Evolutionary conservation across 2,329 filamentous ascomycete species (phyloP).

Genomic region (Pseudovirgaria hyperparasitica): DNA sequence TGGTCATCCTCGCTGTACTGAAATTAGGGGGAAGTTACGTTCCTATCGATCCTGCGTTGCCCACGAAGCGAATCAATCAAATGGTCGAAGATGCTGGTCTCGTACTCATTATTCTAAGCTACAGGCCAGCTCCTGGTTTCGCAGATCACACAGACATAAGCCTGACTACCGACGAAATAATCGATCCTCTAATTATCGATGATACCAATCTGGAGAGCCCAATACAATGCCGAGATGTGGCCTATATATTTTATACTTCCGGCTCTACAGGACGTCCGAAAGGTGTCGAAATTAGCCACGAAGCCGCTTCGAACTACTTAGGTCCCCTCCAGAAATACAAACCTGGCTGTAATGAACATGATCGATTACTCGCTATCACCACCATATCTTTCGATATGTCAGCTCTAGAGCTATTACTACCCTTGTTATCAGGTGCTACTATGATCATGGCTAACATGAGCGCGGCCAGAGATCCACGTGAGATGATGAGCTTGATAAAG

Average conservation of each 20-base stretch:
- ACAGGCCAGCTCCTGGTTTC: too few relatives aligned
- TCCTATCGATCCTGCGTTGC: conserved; percentile 64
- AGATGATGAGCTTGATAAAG: conserved; percentile 3
- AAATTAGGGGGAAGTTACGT: conserved; percentile 70
- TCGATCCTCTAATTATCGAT: too few relatives aligned
- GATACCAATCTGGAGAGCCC: conserved; percentile 10
- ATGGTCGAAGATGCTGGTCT: too few relatives aligned
- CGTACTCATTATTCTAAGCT: too few relatives aligned
- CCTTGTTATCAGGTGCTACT: conserved; percentile 1
- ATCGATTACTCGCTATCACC: conserved; percentile 45
- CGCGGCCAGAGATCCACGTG: conserved; percentile 3
- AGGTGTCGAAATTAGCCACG: conserved; percentile 77
- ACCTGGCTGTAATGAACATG: conserved; percentile 53
- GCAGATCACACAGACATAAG: too few relatives aligned
- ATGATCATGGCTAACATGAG: conserved; percentile 2
- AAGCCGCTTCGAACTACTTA: conserved; percentile 82
- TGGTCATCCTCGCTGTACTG: conserved; percentile 58
- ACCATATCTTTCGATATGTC: conserved; percentile 16
- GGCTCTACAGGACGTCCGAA: conserved; percentile 81
- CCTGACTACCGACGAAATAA: too few relatives aligned
- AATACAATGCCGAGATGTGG: conserved; percentile 42
- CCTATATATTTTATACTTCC: conserved; percentile 79
- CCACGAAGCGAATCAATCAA: conserved; percentile 44
- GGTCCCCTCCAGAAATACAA: conserved; percentile 75
- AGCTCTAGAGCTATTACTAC: conserved; percentile 5